Evolutionary conservation across 2,329 filamentous ascomycete species (phyloP).

Genomic region (Venturia aucupariae): DNA sequence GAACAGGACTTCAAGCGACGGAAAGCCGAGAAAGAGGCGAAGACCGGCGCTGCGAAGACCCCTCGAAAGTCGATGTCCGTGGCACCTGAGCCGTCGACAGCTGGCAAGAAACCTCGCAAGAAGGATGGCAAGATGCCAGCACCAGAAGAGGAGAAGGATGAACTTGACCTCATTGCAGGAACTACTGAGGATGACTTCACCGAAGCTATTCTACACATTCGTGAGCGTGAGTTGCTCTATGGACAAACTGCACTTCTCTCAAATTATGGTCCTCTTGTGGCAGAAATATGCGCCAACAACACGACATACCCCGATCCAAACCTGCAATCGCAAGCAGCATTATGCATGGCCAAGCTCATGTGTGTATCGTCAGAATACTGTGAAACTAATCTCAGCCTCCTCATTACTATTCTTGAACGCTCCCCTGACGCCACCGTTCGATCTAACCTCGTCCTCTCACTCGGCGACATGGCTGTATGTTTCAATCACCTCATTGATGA

Average conservation of each 20-base stretch:
- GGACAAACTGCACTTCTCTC: constrained; percentile 77
- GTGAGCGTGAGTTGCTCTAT: constrained; percentile 75
- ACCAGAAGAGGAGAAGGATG: constrained; percentile 63
- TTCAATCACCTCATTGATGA: constrained; percentile 99
- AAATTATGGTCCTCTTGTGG: constrained; percentile 82
- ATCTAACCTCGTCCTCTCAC: constrained; percentile 90
- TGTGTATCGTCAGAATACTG: constrained; percentile 96
- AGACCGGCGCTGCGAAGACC: constrained; percentile 27
- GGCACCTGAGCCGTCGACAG: constrained; percentile 17
- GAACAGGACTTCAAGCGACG: constrained; percentile 96
- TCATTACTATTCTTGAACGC: constrained; percentile 96
- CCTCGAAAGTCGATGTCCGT: constrained; percentile 25
- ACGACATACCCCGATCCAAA: constrained; percentile 83
- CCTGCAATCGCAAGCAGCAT: constrained; percentile 82
- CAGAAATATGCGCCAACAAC: constrained; percentile 91
- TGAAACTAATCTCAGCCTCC: constrained; percentile 79
- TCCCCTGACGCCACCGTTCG: constrained; percentile 86
- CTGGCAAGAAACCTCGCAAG: constrained; percentile 33
- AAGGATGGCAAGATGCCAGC: constrained; percentile 40
- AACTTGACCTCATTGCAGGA: constrained; percentile 91
- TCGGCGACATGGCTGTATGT: constrained; percentile 98
- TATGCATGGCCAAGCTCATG: constrained; percentile 97
- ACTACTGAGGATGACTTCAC: constrained; percentile 93
- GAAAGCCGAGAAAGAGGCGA: constrained; percentile 82
- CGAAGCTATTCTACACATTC: constrained; percentile 75